Conservation (phyloP, 1,139 yeast genomes). For the Taphrina populina region DNA sequence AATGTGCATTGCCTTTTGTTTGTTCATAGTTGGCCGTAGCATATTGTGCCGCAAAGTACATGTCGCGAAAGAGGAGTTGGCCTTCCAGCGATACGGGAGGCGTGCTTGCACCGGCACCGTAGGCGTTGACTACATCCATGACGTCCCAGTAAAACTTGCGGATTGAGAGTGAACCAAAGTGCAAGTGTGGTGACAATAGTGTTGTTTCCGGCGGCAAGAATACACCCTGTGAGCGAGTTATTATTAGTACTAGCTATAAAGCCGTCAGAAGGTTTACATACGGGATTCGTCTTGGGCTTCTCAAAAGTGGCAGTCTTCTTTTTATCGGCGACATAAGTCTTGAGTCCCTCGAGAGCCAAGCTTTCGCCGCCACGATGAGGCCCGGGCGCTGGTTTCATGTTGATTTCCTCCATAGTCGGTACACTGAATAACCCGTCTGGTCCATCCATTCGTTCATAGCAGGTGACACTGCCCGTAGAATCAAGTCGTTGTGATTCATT, state of each 20-base stretch:
- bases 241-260: neutral
- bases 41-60: slow-evolving; percentile 33
- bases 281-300: slow-evolving; percentile 33
- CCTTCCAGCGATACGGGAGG: slow-evolving; percentile 30
- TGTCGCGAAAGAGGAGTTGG: slow-evolving; percentile 30
- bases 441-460: slow-evolving; percentile 26
- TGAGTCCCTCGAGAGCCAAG: slow-evolving; percentile 5
- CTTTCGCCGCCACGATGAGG: slow-evolving; percentile 32
- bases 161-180: slow-evolving; percentile 29
- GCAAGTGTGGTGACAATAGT: slow-evolving; percentile 29
- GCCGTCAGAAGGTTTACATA: neutral
- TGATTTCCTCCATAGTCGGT: slow-evolving; percentile 31
- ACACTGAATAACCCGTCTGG: slow-evolving; percentile 26
- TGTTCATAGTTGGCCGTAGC: slow-evolving; percentile 24
- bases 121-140: slow-evolving; percentile 23
- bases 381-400: slow-evolving; percentile 20
- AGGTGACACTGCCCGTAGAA: slow-evolving; percentile 11
- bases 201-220: slow-evolving; percentile 33
- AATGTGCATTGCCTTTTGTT: slow-evolving; percentile 27
- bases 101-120: slow-evolving; percentile 18
- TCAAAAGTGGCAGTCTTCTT: slow-evolving; percentile 29
- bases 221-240: slow-evolving; percentile 3
- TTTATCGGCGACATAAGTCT: slow-evolving; percentile 23
- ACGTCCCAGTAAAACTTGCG: slow-evolving; percentile 30
- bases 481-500: slow-evolving; percentile 15